Percentiles rank a stretch among this genome's conserved stretches.
These are phyloP conservation scores for Heliosperma pusillum DNA, from an alignment of 148 eudicot genomes.

Conservation along the genomic window DNA sequence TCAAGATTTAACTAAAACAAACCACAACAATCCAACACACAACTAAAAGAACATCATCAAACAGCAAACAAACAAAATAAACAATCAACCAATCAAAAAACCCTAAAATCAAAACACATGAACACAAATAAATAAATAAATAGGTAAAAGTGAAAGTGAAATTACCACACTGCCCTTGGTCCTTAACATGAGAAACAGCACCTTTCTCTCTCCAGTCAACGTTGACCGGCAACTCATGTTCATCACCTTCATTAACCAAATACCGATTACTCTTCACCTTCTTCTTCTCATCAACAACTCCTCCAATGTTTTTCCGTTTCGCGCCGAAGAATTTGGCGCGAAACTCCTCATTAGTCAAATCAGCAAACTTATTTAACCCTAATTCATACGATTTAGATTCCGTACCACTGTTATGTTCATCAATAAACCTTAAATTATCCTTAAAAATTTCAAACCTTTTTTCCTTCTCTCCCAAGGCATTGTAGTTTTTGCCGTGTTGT, in stretches of 20 bases:
- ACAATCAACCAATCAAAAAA: not conserved
- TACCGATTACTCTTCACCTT: slow-evolving; percentile 40
- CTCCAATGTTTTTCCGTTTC: slow-evolving; percentile 11
- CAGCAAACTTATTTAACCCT: slow-evolving; percentile 75
- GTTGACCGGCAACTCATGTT: slow-evolving; percentile 42
- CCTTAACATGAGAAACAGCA: slow-evolving; percentile 66
- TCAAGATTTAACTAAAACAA: not conserved
- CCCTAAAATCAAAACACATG: not conserved
- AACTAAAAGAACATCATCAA: too few relatives aligned
- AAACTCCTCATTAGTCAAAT: slow-evolving; percentile 82
- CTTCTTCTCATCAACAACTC: slow-evolving; percentile 6
- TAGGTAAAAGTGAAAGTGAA: not conserved
- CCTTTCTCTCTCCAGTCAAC: slow-evolving; percentile 85
- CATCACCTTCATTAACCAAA: slow-evolving; percentile 34
- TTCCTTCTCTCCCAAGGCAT: slow-evolving; percentile 66
- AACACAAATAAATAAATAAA: not conserved
- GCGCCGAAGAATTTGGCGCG: slow-evolving; percentile 41
- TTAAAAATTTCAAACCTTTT: slow-evolving; percentile 65
- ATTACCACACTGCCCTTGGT: slow-evolving; percentile 80
- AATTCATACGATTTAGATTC: slow-evolving; percentile 37
- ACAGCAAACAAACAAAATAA: not conserved
- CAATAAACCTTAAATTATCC: slow-evolving; percentile 61
- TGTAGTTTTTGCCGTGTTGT: slow-evolving; percentile 49
- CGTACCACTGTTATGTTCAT: slow-evolving; percentile 45
- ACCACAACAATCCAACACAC: not conserved